A percentile compares a stretch with the other conserved stretches of the same genome.
These are phyloP conservation scores for Haberlea rhodopensis DNA, from an alignment of 257 asterid species.

Conservation along the genomic window DNA sequence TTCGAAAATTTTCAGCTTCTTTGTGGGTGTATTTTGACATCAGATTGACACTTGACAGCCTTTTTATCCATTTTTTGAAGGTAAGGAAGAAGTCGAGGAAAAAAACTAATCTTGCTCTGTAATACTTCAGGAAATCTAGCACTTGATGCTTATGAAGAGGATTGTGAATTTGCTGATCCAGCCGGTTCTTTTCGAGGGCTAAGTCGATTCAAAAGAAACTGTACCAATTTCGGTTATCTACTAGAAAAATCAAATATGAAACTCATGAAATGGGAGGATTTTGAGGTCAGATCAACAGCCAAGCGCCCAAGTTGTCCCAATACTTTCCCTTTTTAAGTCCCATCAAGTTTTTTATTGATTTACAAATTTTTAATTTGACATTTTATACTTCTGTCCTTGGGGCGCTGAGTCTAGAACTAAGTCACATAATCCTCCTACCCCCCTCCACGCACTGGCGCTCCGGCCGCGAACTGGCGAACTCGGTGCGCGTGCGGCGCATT, in stretches of 20 bases:
- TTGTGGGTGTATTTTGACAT: neutral
- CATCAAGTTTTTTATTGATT: neutral
- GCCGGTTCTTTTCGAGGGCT: slow-evolving; percentile 91
- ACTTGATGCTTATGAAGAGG: slow-evolving; percentile 75
- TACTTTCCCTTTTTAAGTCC: neutral
- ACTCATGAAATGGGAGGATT: slow-evolving; percentile 93
- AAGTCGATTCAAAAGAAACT: slow-evolving; percentile 75
- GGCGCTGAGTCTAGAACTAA: neutral
- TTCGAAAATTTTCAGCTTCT: neutral
- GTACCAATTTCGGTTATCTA: slow-evolving; percentile 92
- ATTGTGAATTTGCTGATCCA: slow-evolving; percentile 97
- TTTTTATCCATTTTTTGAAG: neutral
- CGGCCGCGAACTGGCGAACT: too few relatives aligned
- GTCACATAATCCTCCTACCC: too few relatives aligned
- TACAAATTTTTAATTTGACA: neutral
- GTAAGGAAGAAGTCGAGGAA: neutral
- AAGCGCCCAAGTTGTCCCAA: neutral
- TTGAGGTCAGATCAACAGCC: slow-evolving; percentile 47
- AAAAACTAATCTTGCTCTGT: neutral
- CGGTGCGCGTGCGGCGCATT: too few relatives aligned
- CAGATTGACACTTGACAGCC: neutral
- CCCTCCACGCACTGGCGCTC: too few relatives aligned
- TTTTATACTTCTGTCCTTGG: neutral
- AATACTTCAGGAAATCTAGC: slow-evolving; percentile 62
- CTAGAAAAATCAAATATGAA: slow-evolving; percentile 72